Percentiles rank a stretch among this genome's conserved stretches.
Evolutionary conservation across 345 rosid species (phyloP).

Genomic region (Arabidopsis suecica): DNA sequence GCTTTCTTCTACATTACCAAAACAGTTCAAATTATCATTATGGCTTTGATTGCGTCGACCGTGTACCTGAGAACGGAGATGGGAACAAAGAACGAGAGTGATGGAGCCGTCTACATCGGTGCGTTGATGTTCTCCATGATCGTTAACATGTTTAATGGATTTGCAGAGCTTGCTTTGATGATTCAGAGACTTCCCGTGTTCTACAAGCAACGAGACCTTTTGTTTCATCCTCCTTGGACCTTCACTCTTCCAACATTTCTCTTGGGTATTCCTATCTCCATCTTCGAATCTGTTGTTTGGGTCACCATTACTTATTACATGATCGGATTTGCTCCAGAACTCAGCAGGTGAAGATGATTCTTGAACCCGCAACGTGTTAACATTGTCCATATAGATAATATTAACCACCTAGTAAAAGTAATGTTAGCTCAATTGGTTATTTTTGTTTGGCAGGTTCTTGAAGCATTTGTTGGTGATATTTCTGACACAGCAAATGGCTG

Average conservation of each 20-base stretch:
- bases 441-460: conserved; percentile 65
- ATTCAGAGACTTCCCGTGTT: conserved; percentile 83
- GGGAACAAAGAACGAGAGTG: conserved; percentile 58
- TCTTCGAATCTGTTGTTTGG: conserved; percentile 80
- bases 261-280: conserved; percentile 66
- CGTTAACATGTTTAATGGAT: conserved; percentile 87
- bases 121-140: conserved; percentile 59
- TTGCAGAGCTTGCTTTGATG: conserved; percentile 75
- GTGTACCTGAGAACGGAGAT: conserved; percentile 66
- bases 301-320: conserved; percentile 62
- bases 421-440: no score
- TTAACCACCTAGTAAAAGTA: no score
- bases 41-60: conserved; percentile 63
- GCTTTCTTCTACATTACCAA: conserved; percentile 72
- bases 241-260: conserved; percentile 75
- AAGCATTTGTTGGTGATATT: conserved; percentile 73
- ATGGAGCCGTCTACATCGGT: conserved; percentile 59
- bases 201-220: conserved; percentile 89
- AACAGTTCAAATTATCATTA: conserved; percentile 66
- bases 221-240: conserved; percentile 86
- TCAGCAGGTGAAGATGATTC: conserved; percentile 57
- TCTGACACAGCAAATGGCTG: conserved; percentile 85
- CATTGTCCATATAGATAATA: not conserved
- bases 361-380: not conserved
- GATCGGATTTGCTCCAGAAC: conserved; percentile 80